Evolutionary conservation across 2,329 filamentous ascomycete species (phyloP), one percentile per base, ranked within the genome.

Genomic region (Pseudogymnoascus sp.): DNA sequence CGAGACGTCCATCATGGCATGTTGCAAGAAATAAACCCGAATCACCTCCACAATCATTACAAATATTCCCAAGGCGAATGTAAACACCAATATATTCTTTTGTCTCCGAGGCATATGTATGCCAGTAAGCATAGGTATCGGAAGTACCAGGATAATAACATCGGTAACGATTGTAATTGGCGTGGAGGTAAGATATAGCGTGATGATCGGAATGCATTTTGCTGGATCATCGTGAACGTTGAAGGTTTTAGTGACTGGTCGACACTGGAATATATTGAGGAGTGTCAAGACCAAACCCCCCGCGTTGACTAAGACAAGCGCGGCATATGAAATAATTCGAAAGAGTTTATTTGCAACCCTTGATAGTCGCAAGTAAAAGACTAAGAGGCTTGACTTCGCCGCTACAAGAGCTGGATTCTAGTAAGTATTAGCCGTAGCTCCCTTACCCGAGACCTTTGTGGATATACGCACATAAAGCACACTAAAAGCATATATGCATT

Each of bases 131-230:
- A 96, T 88, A 1, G 92, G 92, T 70, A 96, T 89, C 0, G 92
- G 92, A 12, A 96, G 78, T 45, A 92, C 87, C 27, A 96, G 79
- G 60, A 96, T 90, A 55, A 89, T 89, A 62, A 96, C 78, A 69
- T 96, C 92, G 31, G 91, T 95, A 64, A 93, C 87, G 68, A 96
- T 89, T 75, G 96, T 96, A 72, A 96, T 83, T 0, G 92, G 92
- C 0, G 91, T 88, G 5, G 91, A 92, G n/a, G 84, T 84, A 3
- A 87, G 80, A 68, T 87, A 87, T 37, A 88, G 77, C 1, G 82
- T 86, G 64, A 87, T 77, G 60, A 87, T 83, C 21, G 58, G 27
- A 35, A 66, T 66, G 55, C 64, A 66, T 25, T 40, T 33, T 27
- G 55, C 12, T 27, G 18, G 27, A 18, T 58, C 21, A 35, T 40